Evolutionary conservation across 2,329 filamentous ascomycete species (phyloP).

Genomic region (Hymenoscyphus albidus): DNA sequence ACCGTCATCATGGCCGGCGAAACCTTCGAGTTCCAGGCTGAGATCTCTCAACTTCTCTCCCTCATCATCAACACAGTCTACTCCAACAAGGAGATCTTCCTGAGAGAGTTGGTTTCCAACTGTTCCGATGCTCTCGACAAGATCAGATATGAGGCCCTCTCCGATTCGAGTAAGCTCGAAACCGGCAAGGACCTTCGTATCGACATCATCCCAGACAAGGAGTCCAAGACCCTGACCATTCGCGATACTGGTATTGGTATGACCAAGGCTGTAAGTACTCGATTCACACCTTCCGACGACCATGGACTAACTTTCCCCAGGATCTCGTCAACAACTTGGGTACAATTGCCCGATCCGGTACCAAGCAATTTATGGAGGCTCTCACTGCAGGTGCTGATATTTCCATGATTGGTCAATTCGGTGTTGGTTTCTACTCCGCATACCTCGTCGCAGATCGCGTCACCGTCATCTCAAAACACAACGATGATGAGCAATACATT

Average conservation of each 20-base stretch:
- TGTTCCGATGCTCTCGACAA: slow-evolving; percentile 99
- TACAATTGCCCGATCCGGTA: slow-evolving; percentile 97
- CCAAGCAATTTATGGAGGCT: slow-evolving; percentile 99
- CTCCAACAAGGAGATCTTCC: slow-evolving; percentile 99
- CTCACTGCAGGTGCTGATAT: slow-evolving; percentile 97
- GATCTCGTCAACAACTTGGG: slow-evolving; percentile 99
- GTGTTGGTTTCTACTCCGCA: slow-evolving; percentile 99
- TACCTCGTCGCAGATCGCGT: slow-evolving; percentile 98
- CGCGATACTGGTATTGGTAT: slow-evolving; percentile 98
- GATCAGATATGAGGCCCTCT: slow-evolving; percentile 98
- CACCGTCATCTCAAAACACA: slow-evolving; percentile 96
- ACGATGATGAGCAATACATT: slow-evolving; percentile 99
- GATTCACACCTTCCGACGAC: slow-evolving; percentile 9
- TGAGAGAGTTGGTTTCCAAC: slow-evolving; percentile 98
- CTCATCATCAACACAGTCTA: slow-evolving; percentile 99
- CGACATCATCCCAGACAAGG: slow-evolving; percentile 98
- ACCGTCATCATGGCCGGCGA: slow-evolving; percentile 72
- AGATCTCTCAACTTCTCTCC: slow-evolving; percentile 99
- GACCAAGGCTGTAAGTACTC: slow-evolving; percentile 90
- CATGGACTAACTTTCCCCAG: slow-evolving; percentile 46
- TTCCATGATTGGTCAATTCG: slow-evolving; percentile 99
- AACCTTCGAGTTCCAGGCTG: slow-evolving; percentile 99
- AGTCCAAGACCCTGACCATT: slow-evolving; percentile 95
- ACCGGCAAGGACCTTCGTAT: slow-evolving; percentile 96
- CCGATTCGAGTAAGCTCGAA: slow-evolving; percentile 96